Evolutionary conservation across 768 basidiomycete genomes (phyloP).

Genomic region (Xanthoconium stramineum): DNA sequence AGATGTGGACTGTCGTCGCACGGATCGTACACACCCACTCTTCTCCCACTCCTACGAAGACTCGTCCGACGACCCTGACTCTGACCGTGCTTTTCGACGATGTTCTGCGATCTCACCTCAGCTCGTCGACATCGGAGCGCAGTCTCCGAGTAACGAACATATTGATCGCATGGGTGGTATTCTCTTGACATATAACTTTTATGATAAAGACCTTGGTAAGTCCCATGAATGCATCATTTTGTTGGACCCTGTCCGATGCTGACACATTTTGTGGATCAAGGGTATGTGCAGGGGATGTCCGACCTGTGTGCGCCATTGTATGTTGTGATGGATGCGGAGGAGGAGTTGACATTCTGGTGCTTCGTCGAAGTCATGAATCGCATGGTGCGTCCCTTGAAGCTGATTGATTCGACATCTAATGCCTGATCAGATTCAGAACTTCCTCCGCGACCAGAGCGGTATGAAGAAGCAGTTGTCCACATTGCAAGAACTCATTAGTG

Average conservation of each 20-base stretch:
- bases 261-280: slow-evolving; percentile 36
- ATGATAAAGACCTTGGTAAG: slow-evolving; percentile 83
- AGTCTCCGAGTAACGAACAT: slow-evolving; percentile 87
- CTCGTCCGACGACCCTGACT: slow-evolving; percentile 47
- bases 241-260: slow-evolving; percentile 1
- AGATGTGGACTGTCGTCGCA: slow-evolving; percentile 95
- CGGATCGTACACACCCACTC: slow-evolving; percentile 90
- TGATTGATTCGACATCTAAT: slow-evolving; percentile 3
- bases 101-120: slow-evolving; percentile 76
- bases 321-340: slow-evolving; percentile 85
- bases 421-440: slow-evolving; percentile 77
- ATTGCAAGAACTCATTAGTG: slow-evolving; percentile 82
- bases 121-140: slow-evolving; percentile 72
- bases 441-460: slow-evolving; percentile 92
- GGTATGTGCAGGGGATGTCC: slow-evolving; percentile 99
- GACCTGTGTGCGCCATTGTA: slow-evolving; percentile 94
- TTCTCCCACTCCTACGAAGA: slow-evolving; percentile 55
- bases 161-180: slow-evolving; percentile 85
- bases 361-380: slow-evolving; percentile 93
- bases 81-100: slow-evolving; percentile 44
- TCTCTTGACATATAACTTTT: slow-evolving; percentile 88
- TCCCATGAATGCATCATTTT: slow-evolving; percentile 5
- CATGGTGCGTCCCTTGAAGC: slow-evolving; percentile 59
- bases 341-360: slow-evolving; percentile 93
- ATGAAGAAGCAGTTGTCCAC: slow-evolving; percentile 94